A percentile compares a stretch with the other conserved stretches of the same genome.
These are phyloP conservation scores for Megacollybia marginata DNA, from an alignment of 768 basidiomycete species.

Conservation along the genomic window DNA sequence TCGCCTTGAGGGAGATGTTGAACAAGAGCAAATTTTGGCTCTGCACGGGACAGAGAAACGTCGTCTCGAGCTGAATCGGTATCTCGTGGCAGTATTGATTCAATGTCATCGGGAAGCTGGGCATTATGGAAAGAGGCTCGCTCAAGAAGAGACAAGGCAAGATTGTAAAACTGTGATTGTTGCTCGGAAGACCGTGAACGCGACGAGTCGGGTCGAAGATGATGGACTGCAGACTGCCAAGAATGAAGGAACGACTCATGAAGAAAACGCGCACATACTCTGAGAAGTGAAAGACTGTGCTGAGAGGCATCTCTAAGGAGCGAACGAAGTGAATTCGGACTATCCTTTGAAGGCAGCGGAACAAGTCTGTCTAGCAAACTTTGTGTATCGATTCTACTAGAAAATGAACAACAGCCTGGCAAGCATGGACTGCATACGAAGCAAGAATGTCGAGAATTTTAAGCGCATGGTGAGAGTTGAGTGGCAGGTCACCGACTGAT, in stretches of 20 bases:
- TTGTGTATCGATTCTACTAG: conserved; percentile 56
- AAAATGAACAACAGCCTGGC: conserved; percentile 3
- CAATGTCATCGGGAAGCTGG: conserved; percentile 37
- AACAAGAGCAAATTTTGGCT: conserved; percentile 65
- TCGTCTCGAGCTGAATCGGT: conserved; percentile 11
- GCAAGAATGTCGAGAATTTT: conserved; percentile 50
- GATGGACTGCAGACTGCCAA: conserved; percentile 52
- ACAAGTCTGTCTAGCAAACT: conserved; percentile 78
- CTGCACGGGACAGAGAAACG: conserved; percentile 19
- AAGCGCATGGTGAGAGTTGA: conserved; percentile 35
- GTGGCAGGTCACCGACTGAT: conserved; percentile 40
- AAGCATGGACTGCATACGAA: conserved; percentile 27
- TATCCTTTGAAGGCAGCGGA: conserved; percentile 38
- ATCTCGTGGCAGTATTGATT: conserved; percentile 29
- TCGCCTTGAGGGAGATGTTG: conserved; percentile 73
- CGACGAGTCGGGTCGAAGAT: conserved; percentile 61
- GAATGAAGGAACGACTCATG: conserved; percentile 7
- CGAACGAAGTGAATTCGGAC: conserved; percentile 42
- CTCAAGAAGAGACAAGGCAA: conserved; percentile 65
- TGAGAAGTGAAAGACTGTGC: conserved; percentile 47
- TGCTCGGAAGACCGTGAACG: conserved; percentile 59
- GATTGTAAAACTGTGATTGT: conserved; percentile 68
- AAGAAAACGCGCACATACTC: conserved; percentile 33
- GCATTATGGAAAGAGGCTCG: conserved; percentile 51
- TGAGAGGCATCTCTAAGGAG: conserved; percentile 47